phyloP scores from a whole-genome alignment of 1,139 yeast genomes.

The Kazachstania sp. region DNA sequence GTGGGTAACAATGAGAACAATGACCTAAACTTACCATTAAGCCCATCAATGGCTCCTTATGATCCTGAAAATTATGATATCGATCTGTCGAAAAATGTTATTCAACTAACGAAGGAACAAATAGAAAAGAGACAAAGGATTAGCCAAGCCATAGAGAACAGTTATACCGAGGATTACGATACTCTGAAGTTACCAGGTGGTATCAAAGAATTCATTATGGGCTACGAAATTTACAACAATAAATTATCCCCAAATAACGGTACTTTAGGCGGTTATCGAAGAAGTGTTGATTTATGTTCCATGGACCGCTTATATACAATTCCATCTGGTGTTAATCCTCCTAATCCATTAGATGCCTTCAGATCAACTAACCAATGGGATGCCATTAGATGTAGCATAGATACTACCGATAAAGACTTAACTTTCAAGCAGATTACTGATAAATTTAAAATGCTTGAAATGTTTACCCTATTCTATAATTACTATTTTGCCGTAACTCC shows the following conservation, averaged over 20 bases:
- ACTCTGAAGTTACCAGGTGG: slow-evolving; percentile 60
- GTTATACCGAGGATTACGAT: slow-evolving; percentile 24
- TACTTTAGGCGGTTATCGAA: slow-evolving; percentile 24
- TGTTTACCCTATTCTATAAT: slow-evolving; percentile 49
- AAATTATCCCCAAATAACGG: slow-evolving; percentile 18
- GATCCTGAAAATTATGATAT: not conserved
- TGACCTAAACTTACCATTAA: slow-evolving; percentile 26
- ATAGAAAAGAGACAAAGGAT: slow-evolving; percentile 6
- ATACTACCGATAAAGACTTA: slow-evolving; percentile 6
- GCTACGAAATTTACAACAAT: slow-evolving; percentile 21
- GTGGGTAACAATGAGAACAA: slow-evolving; percentile 10
- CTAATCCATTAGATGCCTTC: slow-evolving; percentile 30
- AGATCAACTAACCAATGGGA: slow-evolving; percentile 33
- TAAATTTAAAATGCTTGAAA: slow-evolving; percentile 26
- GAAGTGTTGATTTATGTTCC: slow-evolving; percentile 24
- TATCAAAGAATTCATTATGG: slow-evolving; percentile 45
- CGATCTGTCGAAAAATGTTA: not conserved
- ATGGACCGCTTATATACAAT: slow-evolving; percentile 21
- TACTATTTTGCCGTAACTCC: slow-evolving; percentile 54
- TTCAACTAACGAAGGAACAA: slow-evolving; percentile 12
- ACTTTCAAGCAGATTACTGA: slow-evolving; percentile 12
- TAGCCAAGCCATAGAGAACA: slow-evolving; percentile 11
- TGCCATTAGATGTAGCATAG: slow-evolving; percentile 18
- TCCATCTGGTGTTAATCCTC: slow-evolving; percentile 30
- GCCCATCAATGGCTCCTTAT: slow-evolving; percentile 14